phyloP scores from a whole-genome alignment of 179 eudicot species.

The Pouteria campechiana region DNA sequence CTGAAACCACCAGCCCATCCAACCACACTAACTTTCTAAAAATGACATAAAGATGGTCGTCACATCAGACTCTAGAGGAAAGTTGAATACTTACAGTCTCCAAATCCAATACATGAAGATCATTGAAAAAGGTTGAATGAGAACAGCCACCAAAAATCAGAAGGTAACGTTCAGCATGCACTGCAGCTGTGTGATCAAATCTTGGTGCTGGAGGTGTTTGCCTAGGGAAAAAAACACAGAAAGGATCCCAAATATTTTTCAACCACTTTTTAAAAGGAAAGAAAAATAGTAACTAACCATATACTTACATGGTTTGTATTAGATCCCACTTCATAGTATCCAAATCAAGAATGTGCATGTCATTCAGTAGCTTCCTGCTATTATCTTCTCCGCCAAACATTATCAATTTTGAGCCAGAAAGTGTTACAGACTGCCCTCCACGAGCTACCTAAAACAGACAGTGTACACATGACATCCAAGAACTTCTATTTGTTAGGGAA shows the following conservation, averaged over 20 bases:
- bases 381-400: conserved; percentile 93
- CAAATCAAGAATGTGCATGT: conserved; percentile 60
- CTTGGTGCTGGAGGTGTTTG: conserved; percentile 89
- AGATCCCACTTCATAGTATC: conserved; percentile 73
- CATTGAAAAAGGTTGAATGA: conserved; percentile 79
- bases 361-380: conserved; percentile 53
- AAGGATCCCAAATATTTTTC: no score
- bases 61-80: no score
- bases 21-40: no score
- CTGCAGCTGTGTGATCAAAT: conserved; percentile 87
- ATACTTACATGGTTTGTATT: conserved; percentile 62
- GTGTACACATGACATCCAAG: no score
- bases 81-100: conserved; percentile 48
- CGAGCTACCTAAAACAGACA: conserved; percentile 61
- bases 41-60: no score
- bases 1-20: no score
- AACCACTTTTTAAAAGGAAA: no score
- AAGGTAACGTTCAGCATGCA: conserved; percentile 75
- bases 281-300: no score
- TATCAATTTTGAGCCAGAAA: conserved; percentile 66
- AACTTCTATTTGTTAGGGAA: no score
- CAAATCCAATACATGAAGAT: conserved; percentile 76
- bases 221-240: conserved; percentile 56
- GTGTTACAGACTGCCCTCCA: conserved; percentile 66
- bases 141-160: conserved; percentile 91